Percentiles rank a stretch among this genome's conserved stretches.
Conservation (phyloP, 1,284 basidiomycete genomes). For the Filobasidium uniguttulatum region DNA sequence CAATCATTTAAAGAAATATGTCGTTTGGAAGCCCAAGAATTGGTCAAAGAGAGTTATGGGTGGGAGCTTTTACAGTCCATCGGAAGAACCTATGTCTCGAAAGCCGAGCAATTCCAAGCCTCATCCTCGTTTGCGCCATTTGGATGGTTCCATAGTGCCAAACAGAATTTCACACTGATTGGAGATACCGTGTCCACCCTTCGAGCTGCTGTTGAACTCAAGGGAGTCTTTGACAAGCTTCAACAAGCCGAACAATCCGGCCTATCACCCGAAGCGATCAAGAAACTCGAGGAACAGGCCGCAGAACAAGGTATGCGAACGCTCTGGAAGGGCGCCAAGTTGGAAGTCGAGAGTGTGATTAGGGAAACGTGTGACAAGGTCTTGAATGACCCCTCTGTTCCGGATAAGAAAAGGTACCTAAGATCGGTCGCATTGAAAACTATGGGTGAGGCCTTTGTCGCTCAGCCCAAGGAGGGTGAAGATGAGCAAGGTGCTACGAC, state of each 20-base stretch:
- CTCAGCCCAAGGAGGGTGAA: background rate
- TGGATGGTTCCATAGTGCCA: conserved; percentile 84
- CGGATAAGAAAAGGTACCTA: conserved; percentile 50
- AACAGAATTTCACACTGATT: conserved; percentile 84
- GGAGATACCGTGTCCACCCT: conserved; percentile 84
- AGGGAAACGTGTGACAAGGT: conserved; percentile 86
- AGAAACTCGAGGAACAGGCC: conserved; percentile 85
- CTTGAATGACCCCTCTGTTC: conserved; percentile 41
- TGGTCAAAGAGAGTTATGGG: conserved; percentile 84
- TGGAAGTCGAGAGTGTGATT: conserved; percentile 86
- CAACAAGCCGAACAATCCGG: conserved; percentile 83
- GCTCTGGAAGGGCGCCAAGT: conserved; percentile 61
- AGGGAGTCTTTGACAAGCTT: conserved; percentile 88
- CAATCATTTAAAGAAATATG: conserved; percentile 50
- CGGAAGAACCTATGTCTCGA: conserved; percentile 75
- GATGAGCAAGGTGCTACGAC: background rate
- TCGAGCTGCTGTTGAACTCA: conserved; percentile 79
- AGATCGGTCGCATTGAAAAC: conserved; percentile 71
- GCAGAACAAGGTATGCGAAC: conserved; percentile 54
- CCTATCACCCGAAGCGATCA: conserved; percentile 69
- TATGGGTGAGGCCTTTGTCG: conserved; percentile 44
- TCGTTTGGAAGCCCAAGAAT: conserved; percentile 66
- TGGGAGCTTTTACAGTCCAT: conserved; percentile 81
- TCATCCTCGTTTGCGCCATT: conserved; percentile 40
- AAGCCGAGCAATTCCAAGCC: conserved; percentile 67